These are phyloP conservation scores for Dentiscutata heterogama DNA, from an alignment of 371 early-diverging fungal species.

Conservation along the genomic window DNA sequence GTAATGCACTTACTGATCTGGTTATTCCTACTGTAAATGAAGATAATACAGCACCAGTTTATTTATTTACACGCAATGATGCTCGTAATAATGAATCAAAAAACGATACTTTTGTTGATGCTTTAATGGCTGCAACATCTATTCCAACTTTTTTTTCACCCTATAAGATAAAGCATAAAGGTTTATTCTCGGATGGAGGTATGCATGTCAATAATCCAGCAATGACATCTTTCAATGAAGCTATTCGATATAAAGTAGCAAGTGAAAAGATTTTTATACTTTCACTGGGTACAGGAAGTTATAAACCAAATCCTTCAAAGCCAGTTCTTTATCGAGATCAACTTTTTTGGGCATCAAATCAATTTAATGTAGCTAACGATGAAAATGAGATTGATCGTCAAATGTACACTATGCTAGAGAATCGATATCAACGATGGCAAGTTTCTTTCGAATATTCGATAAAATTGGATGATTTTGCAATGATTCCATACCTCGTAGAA, in stretches of 20 bases:
- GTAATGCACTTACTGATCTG: too few relatives aligned
- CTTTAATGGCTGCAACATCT: too few relatives aligned
- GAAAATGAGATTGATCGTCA: background rate
- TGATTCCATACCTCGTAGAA: background rate
- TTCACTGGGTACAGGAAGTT: conserved; percentile 2
- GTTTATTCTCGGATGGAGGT: too few relatives aligned
- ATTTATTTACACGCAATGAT: conserved; percentile 9
- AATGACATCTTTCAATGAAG: background rate
- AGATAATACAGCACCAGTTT: background rate
- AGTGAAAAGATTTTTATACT: conserved; percentile 1
- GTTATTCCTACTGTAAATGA: background rate
- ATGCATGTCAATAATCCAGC: background rate
- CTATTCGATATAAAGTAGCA: background rate
- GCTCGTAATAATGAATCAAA: background rate
- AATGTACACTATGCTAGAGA: background rate
- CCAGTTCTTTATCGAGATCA: background rate
- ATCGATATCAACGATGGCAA: conserved; percentile 10
- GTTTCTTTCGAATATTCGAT: background rate
- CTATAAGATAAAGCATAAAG: too few relatives aligned
- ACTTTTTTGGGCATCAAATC: background rate
- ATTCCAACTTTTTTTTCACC: too few relatives aligned
- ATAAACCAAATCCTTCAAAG: background rate
- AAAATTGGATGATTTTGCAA: background rate
- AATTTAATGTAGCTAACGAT: background rate
- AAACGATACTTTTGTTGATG: too few relatives aligned